Evolutionary conservation across 192 early-diverging fungal species (phyloP).

Genomic region (Coemansia sp.): DNA sequence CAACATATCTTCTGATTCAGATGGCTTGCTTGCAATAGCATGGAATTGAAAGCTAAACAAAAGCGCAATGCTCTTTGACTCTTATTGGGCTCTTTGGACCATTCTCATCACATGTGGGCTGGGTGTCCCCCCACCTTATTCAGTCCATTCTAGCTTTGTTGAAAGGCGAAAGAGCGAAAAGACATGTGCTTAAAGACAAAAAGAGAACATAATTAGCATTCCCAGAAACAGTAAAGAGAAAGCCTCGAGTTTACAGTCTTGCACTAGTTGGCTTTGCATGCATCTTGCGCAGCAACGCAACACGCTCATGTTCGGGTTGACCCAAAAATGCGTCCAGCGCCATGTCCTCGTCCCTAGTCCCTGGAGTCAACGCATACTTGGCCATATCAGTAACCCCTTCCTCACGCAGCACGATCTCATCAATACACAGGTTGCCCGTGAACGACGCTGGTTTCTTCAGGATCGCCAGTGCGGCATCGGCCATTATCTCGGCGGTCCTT

Average conservation of each 20-base stretch:
- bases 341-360: conserved; percentile 55
- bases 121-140: no score
- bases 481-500: conserved; percentile 66
- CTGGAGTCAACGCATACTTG: conserved; percentile 63
- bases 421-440: conserved; percentile 72
- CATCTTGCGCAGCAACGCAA: conserved; percentile 24
- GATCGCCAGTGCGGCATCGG: conserved; percentile 69
- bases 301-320: conserved; percentile 24
- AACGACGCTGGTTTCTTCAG: conserved; percentile 59
- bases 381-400: conserved; percentile 69
- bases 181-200: no score
- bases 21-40: neutral
- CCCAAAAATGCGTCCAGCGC: conserved; percentile 62
- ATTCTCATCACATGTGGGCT: no score
- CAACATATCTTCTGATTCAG: neutral
- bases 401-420: conserved; percentile 71
- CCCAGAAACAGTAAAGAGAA: neutral
- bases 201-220: neutral
- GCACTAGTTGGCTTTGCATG: conserved; percentile 1
- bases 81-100: neutral
- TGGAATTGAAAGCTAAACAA: neutral
- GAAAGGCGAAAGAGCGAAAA: no score
- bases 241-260: conserved; percentile 10
- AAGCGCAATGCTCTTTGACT: neutral
- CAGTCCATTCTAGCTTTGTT: no score